Conservation (phyloP, 257 asterid genomes). For the Solanum acaule region DNA sequence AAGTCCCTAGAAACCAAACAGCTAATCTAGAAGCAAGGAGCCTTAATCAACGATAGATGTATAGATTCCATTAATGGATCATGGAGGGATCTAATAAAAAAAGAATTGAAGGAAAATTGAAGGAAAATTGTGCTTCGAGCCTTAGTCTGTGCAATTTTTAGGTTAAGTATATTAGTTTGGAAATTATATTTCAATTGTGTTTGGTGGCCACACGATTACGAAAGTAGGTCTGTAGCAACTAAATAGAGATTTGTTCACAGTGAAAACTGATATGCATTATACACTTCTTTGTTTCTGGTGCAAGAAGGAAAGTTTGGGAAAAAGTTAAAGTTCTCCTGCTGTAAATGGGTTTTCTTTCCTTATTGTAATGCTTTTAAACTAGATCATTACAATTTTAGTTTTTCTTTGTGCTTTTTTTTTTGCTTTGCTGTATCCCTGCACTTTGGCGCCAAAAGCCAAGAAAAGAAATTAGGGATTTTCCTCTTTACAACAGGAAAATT, state of each 20-base stretch:
- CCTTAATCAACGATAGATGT: background rate
- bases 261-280: background rate
- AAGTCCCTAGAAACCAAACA: background rate
- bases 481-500: background rate
- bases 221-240: background rate
- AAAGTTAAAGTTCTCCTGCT: background rate
- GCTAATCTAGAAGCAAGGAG: background rate
- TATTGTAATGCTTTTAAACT: background rate
- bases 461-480: background rate
- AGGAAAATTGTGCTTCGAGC: background rate
- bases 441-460: background rate
- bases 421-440: background rate
- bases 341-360: background rate
- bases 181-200: background rate
- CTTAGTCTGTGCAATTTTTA: background rate
- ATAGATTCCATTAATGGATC: background rate
- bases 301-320: background rate
- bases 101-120: background rate
- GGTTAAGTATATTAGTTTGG: background rate
- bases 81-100: background rate
- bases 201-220: background rate
- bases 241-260: background rate
- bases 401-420: background rate
- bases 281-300: background rate
- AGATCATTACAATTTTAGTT: background rate